phyloP scores from a whole-genome alignment of 768 basidiomycete genomes.

The Mycena belliarum region DNA sequence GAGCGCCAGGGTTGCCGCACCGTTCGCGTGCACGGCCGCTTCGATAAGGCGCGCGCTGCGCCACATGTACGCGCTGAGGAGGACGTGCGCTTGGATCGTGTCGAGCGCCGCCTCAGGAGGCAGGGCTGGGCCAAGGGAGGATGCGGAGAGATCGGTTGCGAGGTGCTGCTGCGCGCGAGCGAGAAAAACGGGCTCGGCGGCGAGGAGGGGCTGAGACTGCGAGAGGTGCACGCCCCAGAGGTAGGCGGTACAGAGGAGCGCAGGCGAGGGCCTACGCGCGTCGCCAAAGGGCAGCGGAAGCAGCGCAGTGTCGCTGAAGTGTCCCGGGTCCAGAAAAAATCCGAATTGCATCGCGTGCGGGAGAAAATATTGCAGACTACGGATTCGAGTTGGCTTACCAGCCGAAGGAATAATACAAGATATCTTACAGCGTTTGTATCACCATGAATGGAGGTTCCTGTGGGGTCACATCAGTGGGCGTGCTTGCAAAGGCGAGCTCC shows the following conservation, averaged over 20 bases:
- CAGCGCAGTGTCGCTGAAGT: neutral
- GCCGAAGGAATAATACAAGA: neutral
- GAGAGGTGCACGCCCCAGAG: slow-evolving; percentile 16
- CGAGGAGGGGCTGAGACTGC: neutral
- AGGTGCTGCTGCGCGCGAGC: slow-evolving; percentile 9
- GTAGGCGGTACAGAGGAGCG: slow-evolving; percentile 4
- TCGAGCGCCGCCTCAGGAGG: no score
- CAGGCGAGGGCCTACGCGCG: slow-evolving; percentile 6
- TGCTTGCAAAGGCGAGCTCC: neutral
- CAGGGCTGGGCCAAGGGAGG: neutral
- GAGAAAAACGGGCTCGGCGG: slow-evolving; percentile 10
- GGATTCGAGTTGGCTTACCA: neutral
- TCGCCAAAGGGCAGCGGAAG: slow-evolving; percentile 5
- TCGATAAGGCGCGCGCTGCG: slow-evolving; percentile 9
- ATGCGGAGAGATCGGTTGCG: neutral
- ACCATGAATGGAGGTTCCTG: slow-evolving; percentile 4
- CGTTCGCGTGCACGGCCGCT: slow-evolving; percentile 11
- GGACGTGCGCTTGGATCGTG: slow-evolving; percentile 18
- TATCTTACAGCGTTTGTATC: neutral
- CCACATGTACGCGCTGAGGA: slow-evolving; percentile 12
- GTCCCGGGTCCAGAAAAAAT: slow-evolving; percentile 11
- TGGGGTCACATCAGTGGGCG: neutral
- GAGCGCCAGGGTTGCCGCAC: slow-evolving; percentile 7
- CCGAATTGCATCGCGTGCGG: slow-evolving; percentile 16
- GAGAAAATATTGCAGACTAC: slow-evolving; percentile 8